A percentile compares a stretch with the other conserved stretches of the same genome.
Conservation (phyloP, 352 stramenopile species). For the Peronospora belbahrii region DNA sequence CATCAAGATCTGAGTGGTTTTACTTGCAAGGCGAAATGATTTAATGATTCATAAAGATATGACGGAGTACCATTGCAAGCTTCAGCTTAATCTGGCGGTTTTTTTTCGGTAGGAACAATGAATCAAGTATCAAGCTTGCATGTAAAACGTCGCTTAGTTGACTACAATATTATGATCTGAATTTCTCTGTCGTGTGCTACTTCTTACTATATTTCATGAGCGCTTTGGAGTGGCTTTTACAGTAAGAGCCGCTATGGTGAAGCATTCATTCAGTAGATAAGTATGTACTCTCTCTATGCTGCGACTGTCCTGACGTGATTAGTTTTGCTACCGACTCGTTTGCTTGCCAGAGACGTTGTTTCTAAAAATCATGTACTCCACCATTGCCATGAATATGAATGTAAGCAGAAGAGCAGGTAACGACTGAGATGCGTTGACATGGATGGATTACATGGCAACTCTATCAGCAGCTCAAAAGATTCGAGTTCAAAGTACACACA, state of each 20-base stretch:
- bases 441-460: conserved; percentile 20
- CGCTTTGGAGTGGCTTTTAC: conserved; percentile 40
- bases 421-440: conserved; percentile 25
- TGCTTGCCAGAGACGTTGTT: conserved; percentile 39
- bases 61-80: neutral
- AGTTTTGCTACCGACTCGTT: conserved; percentile 24
- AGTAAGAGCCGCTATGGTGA: neutral
- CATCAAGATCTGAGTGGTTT: too few species aligned
- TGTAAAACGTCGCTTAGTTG: conserved; percentile 14
- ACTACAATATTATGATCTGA: neutral
- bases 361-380: conserved; percentile 21
- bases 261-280: conserved; percentile 9
- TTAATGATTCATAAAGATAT: too few species aligned
- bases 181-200: conserved; percentile 2
- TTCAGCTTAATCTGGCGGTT: too few species aligned
- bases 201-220: conserved; percentile 26
- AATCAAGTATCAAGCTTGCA: conserved; percentile 33
- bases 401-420: conserved; percentile 23
- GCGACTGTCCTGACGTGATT: conserved; percentile 35
- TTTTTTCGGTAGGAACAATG: conserved; percentile 15
- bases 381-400: too few species aligned
- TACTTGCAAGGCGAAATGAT: too few species aligned
- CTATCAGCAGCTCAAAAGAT: conserved; percentile 21
- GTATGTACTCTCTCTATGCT: conserved; percentile 13
- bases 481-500: too few species aligned